phyloP scores from a whole-genome alignment of 139 green algal genomes.

The Volvox reticuliferus region DNA sequence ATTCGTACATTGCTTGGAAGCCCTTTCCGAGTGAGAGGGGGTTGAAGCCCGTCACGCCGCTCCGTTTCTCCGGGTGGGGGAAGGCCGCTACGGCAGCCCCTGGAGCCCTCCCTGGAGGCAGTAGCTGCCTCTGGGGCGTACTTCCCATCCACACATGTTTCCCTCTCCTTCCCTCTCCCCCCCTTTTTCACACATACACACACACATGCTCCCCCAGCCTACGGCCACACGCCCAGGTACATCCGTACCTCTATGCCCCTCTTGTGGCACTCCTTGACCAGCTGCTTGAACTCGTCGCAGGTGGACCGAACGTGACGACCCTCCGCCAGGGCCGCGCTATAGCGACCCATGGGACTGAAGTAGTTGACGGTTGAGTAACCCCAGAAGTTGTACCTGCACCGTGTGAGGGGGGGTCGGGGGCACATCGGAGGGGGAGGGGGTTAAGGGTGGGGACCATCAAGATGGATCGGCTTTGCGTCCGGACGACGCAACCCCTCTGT shows the following conservation, averaged over 20 bases:
- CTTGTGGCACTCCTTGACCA: conserved; percentile 93
- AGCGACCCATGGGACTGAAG: conserved; percentile 93
- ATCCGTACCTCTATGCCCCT: conserved; percentile 90
- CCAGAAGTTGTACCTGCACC: conserved; percentile 93
- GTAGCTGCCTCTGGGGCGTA: no score
- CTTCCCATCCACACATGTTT: neutral
- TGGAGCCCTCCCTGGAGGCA: no score
- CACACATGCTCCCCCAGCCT: neutral
- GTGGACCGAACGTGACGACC: conserved; percentile 60
- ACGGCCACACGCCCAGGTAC: no score
- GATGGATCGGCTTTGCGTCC: neutral
- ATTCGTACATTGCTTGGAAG: no score
- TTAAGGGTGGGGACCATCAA: neutral
- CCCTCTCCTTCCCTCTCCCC: neutral
- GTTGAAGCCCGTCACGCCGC: no score
- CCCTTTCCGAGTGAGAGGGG: no score
- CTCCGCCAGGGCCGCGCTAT: conserved; percentile 52
- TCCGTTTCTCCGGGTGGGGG: no score
- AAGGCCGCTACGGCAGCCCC: no score
- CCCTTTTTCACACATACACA: neutral
- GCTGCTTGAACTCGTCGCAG: conserved; percentile 94
- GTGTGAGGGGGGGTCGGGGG: neutral
- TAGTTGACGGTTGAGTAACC: conserved; percentile 97
- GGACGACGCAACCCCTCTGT: no score
- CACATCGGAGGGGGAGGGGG: neutral